These are phyloP conservation scores for Roridomyces roridus DNA, from an alignment of 768 basidiomycete genomes.

Conservation along the genomic window DNA sequence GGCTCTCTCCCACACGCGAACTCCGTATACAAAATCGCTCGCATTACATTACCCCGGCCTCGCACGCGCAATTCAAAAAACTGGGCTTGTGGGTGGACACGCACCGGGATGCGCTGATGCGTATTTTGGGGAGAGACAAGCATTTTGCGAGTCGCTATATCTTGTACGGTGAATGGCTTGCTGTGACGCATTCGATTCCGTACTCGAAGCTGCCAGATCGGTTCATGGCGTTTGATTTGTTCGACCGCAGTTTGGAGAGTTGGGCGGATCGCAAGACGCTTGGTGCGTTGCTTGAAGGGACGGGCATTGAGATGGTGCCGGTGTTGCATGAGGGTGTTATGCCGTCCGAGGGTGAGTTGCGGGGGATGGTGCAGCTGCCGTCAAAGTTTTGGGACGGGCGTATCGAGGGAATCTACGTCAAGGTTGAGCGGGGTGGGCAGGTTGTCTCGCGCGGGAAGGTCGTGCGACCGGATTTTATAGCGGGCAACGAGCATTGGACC, in stretches of 20 bases:
- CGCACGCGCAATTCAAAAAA: slow-evolving; percentile 68
- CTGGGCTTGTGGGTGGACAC: slow-evolving; percentile 60
- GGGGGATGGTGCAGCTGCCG: slow-evolving; percentile 49
- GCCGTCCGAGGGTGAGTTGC: slow-evolving; percentile 46
- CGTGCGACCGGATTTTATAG: slow-evolving; percentile 64
- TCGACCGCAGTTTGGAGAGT: slow-evolving; percentile 51
- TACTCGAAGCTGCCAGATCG: slow-evolving; percentile 60
- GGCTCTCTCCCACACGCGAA: slow-evolving; percentile 52
- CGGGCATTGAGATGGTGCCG: slow-evolving; percentile 50
- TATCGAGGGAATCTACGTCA: slow-evolving; percentile 65
- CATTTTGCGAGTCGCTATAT: slow-evolving; percentile 63
- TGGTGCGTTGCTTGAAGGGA: slow-evolving; percentile 39
- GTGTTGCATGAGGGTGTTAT: slow-evolving; percentile 48
- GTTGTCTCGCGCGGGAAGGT: slow-evolving; percentile 59
- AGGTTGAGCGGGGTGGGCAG: slow-evolving; percentile 48
- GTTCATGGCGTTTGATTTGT: slow-evolving; percentile 67
- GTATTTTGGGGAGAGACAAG: slow-evolving; percentile 52
- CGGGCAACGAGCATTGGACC: slow-evolving; percentile 69
- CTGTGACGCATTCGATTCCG: slow-evolving; percentile 64
- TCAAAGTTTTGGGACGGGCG: slow-evolving; percentile 55
- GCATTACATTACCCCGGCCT: slow-evolving; percentile 58
- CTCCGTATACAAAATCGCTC: slow-evolving; percentile 68
- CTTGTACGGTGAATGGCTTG: slow-evolving; percentile 70
- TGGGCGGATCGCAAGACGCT: slow-evolving; percentile 48
- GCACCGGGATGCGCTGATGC: slow-evolving; percentile 49